Conservation (phyloP, 805 yeast species). For the Metschnikowia gruessii region DNA sequence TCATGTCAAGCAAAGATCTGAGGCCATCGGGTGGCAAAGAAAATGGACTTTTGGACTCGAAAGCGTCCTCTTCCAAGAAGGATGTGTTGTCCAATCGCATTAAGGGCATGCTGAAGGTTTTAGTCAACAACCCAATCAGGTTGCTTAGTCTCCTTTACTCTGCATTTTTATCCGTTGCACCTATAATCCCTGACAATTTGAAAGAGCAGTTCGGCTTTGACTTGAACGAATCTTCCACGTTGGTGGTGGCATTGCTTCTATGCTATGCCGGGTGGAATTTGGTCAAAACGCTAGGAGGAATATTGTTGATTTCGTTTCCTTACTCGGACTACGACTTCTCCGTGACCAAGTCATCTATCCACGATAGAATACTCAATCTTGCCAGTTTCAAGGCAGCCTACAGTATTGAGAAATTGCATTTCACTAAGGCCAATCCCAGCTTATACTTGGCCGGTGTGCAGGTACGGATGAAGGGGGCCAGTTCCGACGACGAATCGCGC, state of each 20-base stretch:
- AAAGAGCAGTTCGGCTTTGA: conserved; percentile 31
- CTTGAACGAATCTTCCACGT: conserved; percentile 45
- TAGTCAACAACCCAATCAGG: conserved; percentile 41
- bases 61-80: neutral
- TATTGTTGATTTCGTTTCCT: conserved; percentile 54
- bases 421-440: conserved; percentile 62
- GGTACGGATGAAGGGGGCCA: conserved; percentile 63
- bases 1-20: conserved; percentile 19
- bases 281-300: conserved; percentile 49
- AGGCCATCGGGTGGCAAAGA: neutral
- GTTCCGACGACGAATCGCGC: conserved; percentile 63
- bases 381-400: conserved; percentile 53
- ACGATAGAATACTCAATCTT: conserved; percentile 44
- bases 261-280: conserved; percentile 52
- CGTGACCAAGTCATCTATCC: conserved; percentile 38
- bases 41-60: conserved; percentile 1
- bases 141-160: conserved; percentile 45
- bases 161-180: conserved; percentile 38
- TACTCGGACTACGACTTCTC: conserved; percentile 38
- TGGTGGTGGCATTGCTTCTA: conserved; percentile 43
- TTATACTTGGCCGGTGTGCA: conserved; percentile 56
- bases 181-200: conserved; percentile 35
- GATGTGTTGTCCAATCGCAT: neutral
- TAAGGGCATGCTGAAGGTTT: conserved; percentile 5
- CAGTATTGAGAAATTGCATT: conserved; percentile 45